Base-by-base conservation (phyloP, 2,329 filamentous ascomycete species). In the Diaporthe sp. region DNA sequence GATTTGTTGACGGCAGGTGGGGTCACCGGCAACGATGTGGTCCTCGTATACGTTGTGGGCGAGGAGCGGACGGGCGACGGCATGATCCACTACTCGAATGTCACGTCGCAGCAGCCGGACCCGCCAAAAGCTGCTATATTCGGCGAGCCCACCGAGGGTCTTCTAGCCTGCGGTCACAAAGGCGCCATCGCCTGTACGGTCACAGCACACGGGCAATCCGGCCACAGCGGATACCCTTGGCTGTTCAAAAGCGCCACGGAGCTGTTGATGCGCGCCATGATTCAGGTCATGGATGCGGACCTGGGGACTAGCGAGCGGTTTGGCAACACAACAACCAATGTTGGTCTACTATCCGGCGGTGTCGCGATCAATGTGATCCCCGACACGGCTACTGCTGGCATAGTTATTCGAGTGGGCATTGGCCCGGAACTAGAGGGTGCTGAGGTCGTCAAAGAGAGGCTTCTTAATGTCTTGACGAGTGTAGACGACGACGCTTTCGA, bases 91-190 rank as follows among this genome's bases (percentile, higher is more conserved):
- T 66, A 35, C 30, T 66, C 61, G 81, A 42, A 75, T 81, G 58
- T 91, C 91, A 73, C 88, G 85, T 47, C 79, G 83, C 9, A 81
- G 80, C 0, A 73, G 84, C 1, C 75, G 78, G 1, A 44, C 27
- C 42, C 87, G 90, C 27, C 88, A 93, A 50, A 91, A 94, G 4
- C 92, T 94, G 61, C 30, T 78, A 93, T 96, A 79, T 98, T 98
- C 80, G 96, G 97, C 50, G 97, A 98, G 81, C 96, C 96, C 0
- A 98, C 96, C 0, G 95, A 97, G 79, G 90, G 92, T 77, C 94
- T 94, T 82, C 92, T 98, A n/a, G 95, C 95, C 0, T 92, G 94
- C 70, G 97, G 96, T 3, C 96, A 98, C 87, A 98, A 98, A 85
- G 96, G 97, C 50, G 93, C 92, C 72, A 82, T 95, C 2, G 88